Conservation (phyloP, 2,329 filamentous ascomycete genomes). For the Sarocladium kiliense region DNA sequence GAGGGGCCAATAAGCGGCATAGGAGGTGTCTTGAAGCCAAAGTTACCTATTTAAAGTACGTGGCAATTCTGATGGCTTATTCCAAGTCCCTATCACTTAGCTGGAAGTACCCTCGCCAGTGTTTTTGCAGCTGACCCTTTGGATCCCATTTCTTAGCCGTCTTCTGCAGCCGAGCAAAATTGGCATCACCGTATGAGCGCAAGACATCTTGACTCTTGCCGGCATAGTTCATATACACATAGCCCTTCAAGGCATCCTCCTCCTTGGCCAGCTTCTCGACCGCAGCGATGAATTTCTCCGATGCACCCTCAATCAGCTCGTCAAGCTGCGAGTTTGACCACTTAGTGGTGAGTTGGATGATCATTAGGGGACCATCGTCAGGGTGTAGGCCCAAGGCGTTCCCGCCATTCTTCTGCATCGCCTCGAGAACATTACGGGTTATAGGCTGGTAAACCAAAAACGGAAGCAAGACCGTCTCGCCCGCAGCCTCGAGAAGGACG, state of each 20-base stretch:
- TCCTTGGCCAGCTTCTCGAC: slow-evolving; percentile 18
- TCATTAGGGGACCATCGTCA: slow-evolving; percentile 25
- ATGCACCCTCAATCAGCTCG: slow-evolving; percentile 19
- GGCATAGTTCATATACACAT: slow-evolving; percentile 32
- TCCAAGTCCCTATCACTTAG: too few relatives aligned
- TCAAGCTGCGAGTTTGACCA: slow-evolving; percentile 25
- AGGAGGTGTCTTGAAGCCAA: too few relatives aligned
- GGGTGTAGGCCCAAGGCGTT: slow-evolving; percentile 35
- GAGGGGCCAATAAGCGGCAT: too few relatives aligned
- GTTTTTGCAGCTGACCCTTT: slow-evolving; percentile 17
- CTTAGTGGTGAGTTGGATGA: slow-evolving; percentile 22
- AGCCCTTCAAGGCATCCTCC: slow-evolving; percentile 23
- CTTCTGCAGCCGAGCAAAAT: slow-evolving; percentile 19
- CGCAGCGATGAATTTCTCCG: slow-evolving; percentile 17
- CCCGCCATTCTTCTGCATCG: slow-evolving; percentile 30
- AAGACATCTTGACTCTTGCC: slow-evolving; percentile 31
- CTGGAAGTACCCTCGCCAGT: slow-evolving; percentile 20
- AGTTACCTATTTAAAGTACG: too few relatives aligned
- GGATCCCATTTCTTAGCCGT: slow-evolving; percentile 23
- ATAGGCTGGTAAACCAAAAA: slow-evolving; percentile 33
- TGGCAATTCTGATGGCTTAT: too few relatives aligned
- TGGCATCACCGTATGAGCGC: slow-evolving; percentile 30
- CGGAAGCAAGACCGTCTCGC: slow-evolving; percentile 12
- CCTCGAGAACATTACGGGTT: slow-evolving; percentile 24
- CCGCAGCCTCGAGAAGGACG: neutral